Evolutionary conservation across 1,284 basidiomycete species (phyloP).

Genomic region (Leccinum variabile): DNA sequence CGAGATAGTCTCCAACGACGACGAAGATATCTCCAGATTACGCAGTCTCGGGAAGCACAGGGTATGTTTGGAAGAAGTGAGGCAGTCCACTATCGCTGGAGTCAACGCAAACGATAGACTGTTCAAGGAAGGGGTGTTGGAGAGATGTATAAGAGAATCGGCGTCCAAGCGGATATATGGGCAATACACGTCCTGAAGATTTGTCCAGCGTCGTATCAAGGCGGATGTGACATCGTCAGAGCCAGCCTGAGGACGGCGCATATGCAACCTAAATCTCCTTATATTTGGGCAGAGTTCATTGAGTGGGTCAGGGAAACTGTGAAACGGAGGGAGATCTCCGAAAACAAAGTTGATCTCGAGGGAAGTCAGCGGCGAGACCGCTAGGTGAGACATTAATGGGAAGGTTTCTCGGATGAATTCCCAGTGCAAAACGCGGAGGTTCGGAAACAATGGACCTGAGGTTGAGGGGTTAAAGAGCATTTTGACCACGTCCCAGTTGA

Average conservation of each 20-base stretch:
- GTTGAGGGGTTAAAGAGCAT: conserved; percentile 19
- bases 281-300: conserved; percentile 21
- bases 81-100: not conserved
- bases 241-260: conserved; percentile 12
- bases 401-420: conserved; percentile 21
- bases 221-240: conserved; percentile 13
- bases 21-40: conserved; percentile 15
- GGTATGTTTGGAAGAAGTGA: conserved; percentile 1
- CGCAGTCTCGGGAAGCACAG: conserved; percentile 18
- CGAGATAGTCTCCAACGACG: conserved; percentile 10
- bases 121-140: conserved; percentile 12
- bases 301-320: conserved; percentile 20
- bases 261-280: conserved; percentile 12
- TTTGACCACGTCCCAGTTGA: conserved; percentile 24
- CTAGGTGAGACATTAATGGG: conserved; percentile 19
- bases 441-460: conserved; percentile 22
- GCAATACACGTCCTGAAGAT: conserved; percentile 19
- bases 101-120: conserved; percentile 18
- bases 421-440: conserved; percentile 24
- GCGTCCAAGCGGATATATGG: conserved; percentile 14
- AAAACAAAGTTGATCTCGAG: conserved; percentile 23
- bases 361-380: conserved; percentile 21
- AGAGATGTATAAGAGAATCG: conserved; percentile 20
- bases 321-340: conserved; percentile 19
- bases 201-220: conserved; percentile 20